Evolutionary conservation across 257 asterid species (phyloP).

Genomic region (Salvia rosmarinus): DNA sequence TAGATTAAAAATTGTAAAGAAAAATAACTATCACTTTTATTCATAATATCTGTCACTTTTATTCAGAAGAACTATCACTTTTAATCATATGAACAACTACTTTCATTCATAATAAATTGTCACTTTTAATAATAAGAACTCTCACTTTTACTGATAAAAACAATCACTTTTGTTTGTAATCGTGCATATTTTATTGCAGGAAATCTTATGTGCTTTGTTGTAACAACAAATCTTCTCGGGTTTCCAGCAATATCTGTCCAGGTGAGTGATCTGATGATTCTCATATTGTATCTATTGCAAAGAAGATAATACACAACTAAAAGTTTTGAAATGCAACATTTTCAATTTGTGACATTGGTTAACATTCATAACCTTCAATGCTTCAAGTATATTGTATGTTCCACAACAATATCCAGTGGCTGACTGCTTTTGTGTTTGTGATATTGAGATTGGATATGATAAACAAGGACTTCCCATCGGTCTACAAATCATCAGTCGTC

Average conservation of each 20-base stretch:
- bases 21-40: too few relatives aligned
- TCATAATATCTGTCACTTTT: too few relatives aligned
- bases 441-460: constrained; percentile 82
- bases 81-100: too few relatives aligned
- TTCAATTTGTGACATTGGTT: background rate
- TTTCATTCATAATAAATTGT: too few relatives aligned
- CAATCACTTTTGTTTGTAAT: too few relatives aligned
- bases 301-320: background rate
- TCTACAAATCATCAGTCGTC: constrained; percentile 88
- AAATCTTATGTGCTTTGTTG: constrained; percentile 80
- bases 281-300: background rate
- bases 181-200: constrained; percentile 57
- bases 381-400: background rate
- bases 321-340: background rate
- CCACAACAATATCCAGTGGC: too few relatives aligned
- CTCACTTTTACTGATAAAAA: too few relatives aligned
- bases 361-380: background rate
- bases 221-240: constrained; percentile 87
- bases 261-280: constrained; percentile 51
- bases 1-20: too few relatives aligned
- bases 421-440: constrained; percentile 8
- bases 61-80: too few relatives aligned
- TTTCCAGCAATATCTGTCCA: constrained; percentile 94
- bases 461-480: constrained; percentile 97
- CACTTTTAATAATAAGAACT: too few relatives aligned